Conservation (phyloP, 2,329 filamentous ascomycete species). For the Dactylellina cionopaga region DNA sequence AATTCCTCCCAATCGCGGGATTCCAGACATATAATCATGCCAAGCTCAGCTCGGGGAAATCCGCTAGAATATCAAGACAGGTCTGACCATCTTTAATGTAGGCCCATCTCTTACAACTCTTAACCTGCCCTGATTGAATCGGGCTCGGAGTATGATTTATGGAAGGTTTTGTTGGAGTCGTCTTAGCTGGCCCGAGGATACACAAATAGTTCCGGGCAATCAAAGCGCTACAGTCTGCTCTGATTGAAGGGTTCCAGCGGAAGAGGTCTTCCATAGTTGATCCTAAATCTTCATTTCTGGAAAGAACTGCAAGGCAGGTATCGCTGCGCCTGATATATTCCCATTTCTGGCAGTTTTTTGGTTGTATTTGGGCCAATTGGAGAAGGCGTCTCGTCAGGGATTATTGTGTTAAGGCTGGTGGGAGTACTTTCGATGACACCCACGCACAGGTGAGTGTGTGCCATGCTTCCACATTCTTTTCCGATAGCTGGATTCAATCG, state of each 20-base stretch:
- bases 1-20: conserved; percentile 20
- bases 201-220: conserved; percentile 5
- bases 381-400: conserved; percentile 5
- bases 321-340: conserved; percentile 10
- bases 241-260: conserved; percentile 22
- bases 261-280: conserved; percentile 1
- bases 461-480: conserved; percentile 7
- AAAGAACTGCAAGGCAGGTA: conserved; percentile 2
- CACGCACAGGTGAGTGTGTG: conserved; percentile 28
- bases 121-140: conserved; percentile 17
- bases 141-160: conserved; percentile 19
- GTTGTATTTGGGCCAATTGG: conserved; percentile 32
- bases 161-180: background rate
- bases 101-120: conserved; percentile 18
- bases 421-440: conserved; percentile 9
- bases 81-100: conserved; percentile 9
- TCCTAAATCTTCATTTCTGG: background rate
- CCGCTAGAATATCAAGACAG: conserved; percentile 17
- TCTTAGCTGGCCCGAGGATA: background rate
- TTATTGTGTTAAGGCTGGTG: background rate
- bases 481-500: conserved; percentile 40
- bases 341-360: conserved; percentile 8
- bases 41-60: conserved; percentile 2
- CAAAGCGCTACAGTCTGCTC: conserved; percentile 24
- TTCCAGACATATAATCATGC: conserved; percentile 11